Evolutionary conservation across 1,284 basidiomycete genomes (phyloP).

Genomic region (Ustilago trichophora): DNA sequence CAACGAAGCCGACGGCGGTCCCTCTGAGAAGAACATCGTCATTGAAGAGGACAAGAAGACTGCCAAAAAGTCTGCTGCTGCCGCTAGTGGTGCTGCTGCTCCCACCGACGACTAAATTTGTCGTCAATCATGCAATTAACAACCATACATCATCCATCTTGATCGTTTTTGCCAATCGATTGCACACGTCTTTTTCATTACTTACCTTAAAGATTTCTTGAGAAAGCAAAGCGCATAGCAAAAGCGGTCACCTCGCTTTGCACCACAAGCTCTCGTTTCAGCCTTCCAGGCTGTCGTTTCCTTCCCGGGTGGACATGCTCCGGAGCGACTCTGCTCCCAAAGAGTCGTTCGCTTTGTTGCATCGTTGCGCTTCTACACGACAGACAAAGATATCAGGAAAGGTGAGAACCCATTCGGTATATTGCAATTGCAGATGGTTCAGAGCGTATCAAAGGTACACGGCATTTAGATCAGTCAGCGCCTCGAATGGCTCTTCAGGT

Average conservation of each 20-base stretch:
- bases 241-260: too few species aligned
- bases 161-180: too few species aligned
- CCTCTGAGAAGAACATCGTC: slow-evolving; percentile 55
- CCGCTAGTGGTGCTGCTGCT: slow-evolving; percentile 10
- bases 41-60: slow-evolving; percentile 63
- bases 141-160: background rate
- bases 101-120: slow-evolving; percentile 16
- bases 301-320: too few species aligned
- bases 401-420: too few species aligned
- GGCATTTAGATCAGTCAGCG: slow-evolving; percentile 43
- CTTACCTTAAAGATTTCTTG: background rate
- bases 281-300: too few species aligned
- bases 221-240: slow-evolving; percentile 1
- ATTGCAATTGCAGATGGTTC: too few species aligned
- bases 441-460: slow-evolving; percentile 60
- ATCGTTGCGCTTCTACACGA: too few species aligned
- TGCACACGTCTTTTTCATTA: too few species aligned
- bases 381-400: too few species aligned
- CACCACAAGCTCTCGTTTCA: too few species aligned
- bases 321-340: too few species aligned
- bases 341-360: too few species aligned
- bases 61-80: slow-evolving; percentile 47
- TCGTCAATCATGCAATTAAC: background rate
- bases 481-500: slow-evolving; percentile 51
- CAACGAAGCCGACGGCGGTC: slow-evolving; percentile 53